Conservation (phyloP, 352 stramenopile species). For the Phytophthora colocasiae region DNA sequence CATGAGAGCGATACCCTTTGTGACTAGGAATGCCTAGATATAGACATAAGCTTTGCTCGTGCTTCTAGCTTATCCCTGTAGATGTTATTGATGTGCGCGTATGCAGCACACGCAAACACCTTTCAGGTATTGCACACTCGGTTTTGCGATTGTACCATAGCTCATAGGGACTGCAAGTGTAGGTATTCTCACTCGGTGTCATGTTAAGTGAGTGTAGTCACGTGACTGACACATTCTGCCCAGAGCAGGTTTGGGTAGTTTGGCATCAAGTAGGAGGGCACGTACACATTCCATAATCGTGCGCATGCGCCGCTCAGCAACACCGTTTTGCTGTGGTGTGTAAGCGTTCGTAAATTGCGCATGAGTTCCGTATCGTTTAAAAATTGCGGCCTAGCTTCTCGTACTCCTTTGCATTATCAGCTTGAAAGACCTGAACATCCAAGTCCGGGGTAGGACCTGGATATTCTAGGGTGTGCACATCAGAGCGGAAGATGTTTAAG, state of each 20-base stretch:
- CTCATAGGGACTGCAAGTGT: background rate
- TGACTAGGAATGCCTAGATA: conserved; percentile 5
- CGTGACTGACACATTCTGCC: background rate
- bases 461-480: no score
- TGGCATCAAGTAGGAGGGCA: background rate
- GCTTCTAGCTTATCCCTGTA: conserved; percentile 3
- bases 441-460: no score
- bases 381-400: no score
- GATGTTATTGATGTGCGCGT: background rate
- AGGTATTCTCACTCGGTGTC: background rate
- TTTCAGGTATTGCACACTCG: conserved; percentile 2
- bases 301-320: no score
- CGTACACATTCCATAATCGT: no score
- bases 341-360: no score
- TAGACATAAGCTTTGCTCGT: conserved; percentile 7
- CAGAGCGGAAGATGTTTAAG: no score
- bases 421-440: no score
- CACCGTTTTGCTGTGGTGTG: no score
- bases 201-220: background rate
- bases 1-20: background rate
- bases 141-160: background rate
- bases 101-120: conserved; percentile 2
- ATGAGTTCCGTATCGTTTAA: no score
- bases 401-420: no score
- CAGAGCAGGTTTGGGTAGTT: background rate